Evolutionary conservation across 208 protist genomes (phyloP), one percentile per base, ranked within the genome.

Genomic region (Leishmania arabica): DNA sequence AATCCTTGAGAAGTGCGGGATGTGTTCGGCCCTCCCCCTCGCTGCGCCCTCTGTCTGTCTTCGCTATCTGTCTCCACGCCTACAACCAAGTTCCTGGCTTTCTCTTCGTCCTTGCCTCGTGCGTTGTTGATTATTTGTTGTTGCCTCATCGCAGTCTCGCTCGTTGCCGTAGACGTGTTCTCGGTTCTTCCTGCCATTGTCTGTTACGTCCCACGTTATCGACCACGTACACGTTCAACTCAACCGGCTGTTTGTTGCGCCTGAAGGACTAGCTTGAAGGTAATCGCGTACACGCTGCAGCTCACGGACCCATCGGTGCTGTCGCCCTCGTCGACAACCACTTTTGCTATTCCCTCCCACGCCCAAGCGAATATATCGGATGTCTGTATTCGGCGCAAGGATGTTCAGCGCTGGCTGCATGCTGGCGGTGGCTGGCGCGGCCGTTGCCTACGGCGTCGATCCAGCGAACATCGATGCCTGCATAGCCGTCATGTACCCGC

Each of bases 401-500:
- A 42, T 80, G n/a, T 0, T 71, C 58, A 49, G 82, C 47, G 73
- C 75, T 17, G 78, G 64, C 64, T 80, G 78, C 78, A 0, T 76
- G 54, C 62, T 88, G 62, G 74, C 69, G 2, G 75, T 49, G 13
- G 78, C 78, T 15, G 69, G 53, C 9, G 80, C 66, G 7, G 45
- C 64, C 19, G 64, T 83, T 27, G 75, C 66, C n/a, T 58, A 78
- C 42, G 82, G 65, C 60, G 77, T 82, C 9, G 78, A 74, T 31
- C 49, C 80, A 9, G 74, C 64, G 8, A 58, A 83, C 49, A 49
- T 80, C 6, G 82, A 85, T 3, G 83, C 73, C 21, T 97, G 94
- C 77, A 76, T 93, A 17, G 84, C 89, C 7, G 84, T 90, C n/a
- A 90, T 95, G 87, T 97, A 97, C 84, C 94, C 94, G 47, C 91